Conservation (phyloP, 2,329 filamentous ascomycete genomes). For the Parasarocladium wereldwijsianum region DNA sequence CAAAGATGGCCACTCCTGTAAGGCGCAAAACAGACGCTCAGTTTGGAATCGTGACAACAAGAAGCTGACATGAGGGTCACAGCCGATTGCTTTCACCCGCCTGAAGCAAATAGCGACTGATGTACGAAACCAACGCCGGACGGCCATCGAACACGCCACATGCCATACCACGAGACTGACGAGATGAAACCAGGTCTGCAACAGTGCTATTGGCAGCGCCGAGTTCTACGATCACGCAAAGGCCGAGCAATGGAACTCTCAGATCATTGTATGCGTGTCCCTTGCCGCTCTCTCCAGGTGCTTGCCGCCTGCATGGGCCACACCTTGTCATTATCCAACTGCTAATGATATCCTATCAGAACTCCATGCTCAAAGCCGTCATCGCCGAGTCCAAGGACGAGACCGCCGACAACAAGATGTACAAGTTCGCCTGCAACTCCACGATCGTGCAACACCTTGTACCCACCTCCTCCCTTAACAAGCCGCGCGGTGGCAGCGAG, state of each 20-base stretch:
- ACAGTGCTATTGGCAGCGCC: slow-evolving; percentile 55
- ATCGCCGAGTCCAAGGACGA: slow-evolving; percentile 58
- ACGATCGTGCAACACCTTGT: slow-evolving; percentile 93
- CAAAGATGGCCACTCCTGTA: slow-evolving; percentile 25
- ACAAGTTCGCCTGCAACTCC: slow-evolving; percentile 95
- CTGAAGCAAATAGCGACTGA: slow-evolving; percentile 77
- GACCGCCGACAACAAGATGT: slow-evolving; percentile 44
- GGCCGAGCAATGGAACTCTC: slow-evolving; percentile 78
- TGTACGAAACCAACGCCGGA: slow-evolving; percentile 33
- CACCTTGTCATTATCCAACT: slow-evolving; percentile 5
- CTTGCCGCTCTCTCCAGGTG: slow-evolving; percentile 1
- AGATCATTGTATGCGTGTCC: slow-evolving; percentile 79
- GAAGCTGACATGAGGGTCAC: slow-evolving; percentile 10
- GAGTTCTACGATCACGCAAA: slow-evolving; percentile 77
- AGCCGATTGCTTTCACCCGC: slow-evolving; percentile 65
- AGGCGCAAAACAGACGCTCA: neutral
- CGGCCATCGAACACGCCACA: slow-evolving; percentile 1
- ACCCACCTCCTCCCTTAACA: slow-evolving; percentile 49
- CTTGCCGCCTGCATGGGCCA: slow-evolving; percentile 4
- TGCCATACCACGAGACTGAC: slow-evolving; percentile 4
- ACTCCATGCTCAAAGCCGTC: slow-evolving; percentile 60
- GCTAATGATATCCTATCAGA: slow-evolving; percentile 29
- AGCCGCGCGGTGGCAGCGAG: slow-evolving; percentile 36
- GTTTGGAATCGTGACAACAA: too few relatives aligned
- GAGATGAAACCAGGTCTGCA: slow-evolving; percentile 54